phyloP scores from a whole-genome alignment of 2,329 filamentous ascomycete genomes.

The Aspergillus sp. region DNA sequence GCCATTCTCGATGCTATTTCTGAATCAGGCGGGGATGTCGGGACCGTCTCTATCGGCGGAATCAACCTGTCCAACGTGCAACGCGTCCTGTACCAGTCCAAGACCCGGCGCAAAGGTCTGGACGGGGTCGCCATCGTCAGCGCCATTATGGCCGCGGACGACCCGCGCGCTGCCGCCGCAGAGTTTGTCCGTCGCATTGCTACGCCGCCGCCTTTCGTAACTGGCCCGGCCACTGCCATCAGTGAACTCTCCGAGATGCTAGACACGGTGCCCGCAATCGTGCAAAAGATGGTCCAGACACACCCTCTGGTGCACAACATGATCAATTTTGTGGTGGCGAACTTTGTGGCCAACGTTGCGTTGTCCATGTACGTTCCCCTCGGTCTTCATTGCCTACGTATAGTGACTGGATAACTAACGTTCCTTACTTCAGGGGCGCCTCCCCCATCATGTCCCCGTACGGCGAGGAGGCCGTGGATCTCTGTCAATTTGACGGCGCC shows the following conservation, averaged over 20 bases:
- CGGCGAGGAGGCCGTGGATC: constrained; percentile 74
- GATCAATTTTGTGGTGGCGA: constrained; percentile 95
- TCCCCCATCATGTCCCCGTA: constrained; percentile 95
- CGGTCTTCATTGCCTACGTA: background rate
- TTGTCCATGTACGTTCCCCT: constrained; percentile 58
- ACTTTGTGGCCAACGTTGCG: constrained; percentile 89
- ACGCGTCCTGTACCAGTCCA: constrained; percentile 69
- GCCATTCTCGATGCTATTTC: constrained; percentile 63
- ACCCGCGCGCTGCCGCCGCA: constrained; percentile 63
- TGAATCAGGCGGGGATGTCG: constrained; percentile 39
- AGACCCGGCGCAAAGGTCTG: constrained; percentile 56
- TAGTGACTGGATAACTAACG: background rate
- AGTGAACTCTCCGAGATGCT: constrained; percentile 29
- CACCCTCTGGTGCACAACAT: constrained; percentile 89
- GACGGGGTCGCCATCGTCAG: constrained; percentile 87
- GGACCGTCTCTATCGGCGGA: constrained; percentile 78
- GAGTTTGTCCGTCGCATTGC: constrained; percentile 58
- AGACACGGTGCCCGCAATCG: constrained; percentile 44
- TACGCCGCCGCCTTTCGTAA: constrained; percentile 31
- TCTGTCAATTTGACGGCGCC: constrained; percentile 72
- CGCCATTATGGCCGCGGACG: constrained; percentile 72
- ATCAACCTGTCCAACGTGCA: constrained; percentile 75
- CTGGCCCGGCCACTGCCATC: constrained; percentile 25
- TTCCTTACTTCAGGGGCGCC: constrained; percentile 54
- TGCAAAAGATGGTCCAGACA: constrained; percentile 59